A percentile compares a stretch with the other conserved stretches of the same genome.
phyloP scores from a whole-genome alignment of 2,329 filamentous ascomycete species.

The Nemania sp. region DNA sequence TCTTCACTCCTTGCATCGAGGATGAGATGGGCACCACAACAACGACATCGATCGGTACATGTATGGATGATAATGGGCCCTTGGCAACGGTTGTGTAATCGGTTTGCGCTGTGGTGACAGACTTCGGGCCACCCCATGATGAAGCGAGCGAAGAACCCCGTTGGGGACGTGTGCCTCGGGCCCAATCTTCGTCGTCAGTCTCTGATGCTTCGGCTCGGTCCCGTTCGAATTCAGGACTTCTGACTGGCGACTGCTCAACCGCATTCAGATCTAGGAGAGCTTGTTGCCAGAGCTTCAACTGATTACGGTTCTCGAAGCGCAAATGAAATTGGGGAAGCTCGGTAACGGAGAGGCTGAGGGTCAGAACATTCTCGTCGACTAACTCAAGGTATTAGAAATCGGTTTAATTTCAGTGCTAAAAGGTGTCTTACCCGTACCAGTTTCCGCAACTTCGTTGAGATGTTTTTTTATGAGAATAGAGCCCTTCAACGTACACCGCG shows the following conservation, averaged over 20 bases:
- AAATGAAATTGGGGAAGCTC: conserved; percentile 95
- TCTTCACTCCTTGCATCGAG: conserved; percentile 99
- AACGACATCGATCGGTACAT: conserved; percentile 93
- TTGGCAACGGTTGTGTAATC: conserved; percentile 81
- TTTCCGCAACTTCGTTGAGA: conserved; percentile 82
- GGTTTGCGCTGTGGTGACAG: conserved; percentile 84
- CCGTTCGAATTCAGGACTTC: conserved; percentile 78
- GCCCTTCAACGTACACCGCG: conserved; percentile 88
- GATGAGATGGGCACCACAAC: conserved; percentile 97
- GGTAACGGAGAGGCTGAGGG: conserved; percentile 85
- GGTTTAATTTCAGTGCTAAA: conserved; percentile 32
- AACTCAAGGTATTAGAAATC: conserved; percentile 34
- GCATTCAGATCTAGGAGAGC: conserved; percentile 83
- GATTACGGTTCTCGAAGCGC: conserved; percentile 79
- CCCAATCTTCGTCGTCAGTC: conserved; percentile 87
- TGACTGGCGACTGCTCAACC: conserved; percentile 65
- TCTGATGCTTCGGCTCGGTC: conserved; percentile 79
- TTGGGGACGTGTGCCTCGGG: conserved; percentile 62
- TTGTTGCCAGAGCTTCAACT: conserved; percentile 89
- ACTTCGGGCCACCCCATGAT: conserved; percentile 79
- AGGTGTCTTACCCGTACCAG: conserved; percentile 52
- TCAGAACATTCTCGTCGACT: conserved; percentile 80
- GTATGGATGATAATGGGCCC: conserved; percentile 62
- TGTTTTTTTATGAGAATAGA: conserved; percentile 99
- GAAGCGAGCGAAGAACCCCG: conserved; percentile 83